phyloP scores from a whole-genome alignment of 2,329 filamentous ascomycete genomes.

The Neodidymelliopsis sp. region DNA sequence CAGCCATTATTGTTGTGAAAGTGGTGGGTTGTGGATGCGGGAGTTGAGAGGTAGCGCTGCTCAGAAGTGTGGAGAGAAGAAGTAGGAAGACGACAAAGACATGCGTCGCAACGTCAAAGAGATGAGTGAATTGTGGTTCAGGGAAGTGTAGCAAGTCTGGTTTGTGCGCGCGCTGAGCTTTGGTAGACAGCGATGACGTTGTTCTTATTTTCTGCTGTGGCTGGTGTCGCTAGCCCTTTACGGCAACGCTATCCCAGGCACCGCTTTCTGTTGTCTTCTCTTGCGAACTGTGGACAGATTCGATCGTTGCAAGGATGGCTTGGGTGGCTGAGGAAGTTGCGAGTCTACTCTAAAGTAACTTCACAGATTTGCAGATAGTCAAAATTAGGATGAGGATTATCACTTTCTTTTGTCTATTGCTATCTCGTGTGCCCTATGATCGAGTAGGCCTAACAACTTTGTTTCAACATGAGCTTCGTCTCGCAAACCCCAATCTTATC shows the following conservation, averaged over 20 bases:
- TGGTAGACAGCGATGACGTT: conserved; percentile 33
- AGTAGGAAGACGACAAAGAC: not conserved
- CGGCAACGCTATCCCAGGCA: conserved; percentile 16
- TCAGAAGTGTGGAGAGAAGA: not conserved
- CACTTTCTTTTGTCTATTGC: conserved; percentile 15
- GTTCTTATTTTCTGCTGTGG: conserved; percentile 27
- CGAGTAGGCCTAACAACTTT: not conserved
- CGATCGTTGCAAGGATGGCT: conserved; percentile 1
- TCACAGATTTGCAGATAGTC: too few species aligned
- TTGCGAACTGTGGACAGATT: conserved; percentile 22
- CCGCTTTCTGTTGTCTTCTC: conserved; percentile 20
- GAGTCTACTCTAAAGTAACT: too few species aligned
- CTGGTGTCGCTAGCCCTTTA: conserved; percentile 27
- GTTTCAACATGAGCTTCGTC: not conserved
- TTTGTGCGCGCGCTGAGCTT: not conserved
- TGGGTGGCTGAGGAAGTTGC: too few species aligned
- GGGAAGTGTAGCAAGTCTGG: conserved; percentile 1
- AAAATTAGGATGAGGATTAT: not conserved
- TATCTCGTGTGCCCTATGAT: not conserved
- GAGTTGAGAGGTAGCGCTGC: not conserved
- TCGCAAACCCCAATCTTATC: not conserved
- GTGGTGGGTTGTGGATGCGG: not conserved
- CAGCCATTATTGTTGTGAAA: conserved; percentile 42
- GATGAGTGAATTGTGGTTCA: not conserved
- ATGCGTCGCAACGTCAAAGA: not conserved